Percentiles rank a stretch among this genome's conserved stretches.
Conservation (phyloP, 2,329 filamentous ascomycete genomes). For the Dothideomycetes sp. region DNA sequence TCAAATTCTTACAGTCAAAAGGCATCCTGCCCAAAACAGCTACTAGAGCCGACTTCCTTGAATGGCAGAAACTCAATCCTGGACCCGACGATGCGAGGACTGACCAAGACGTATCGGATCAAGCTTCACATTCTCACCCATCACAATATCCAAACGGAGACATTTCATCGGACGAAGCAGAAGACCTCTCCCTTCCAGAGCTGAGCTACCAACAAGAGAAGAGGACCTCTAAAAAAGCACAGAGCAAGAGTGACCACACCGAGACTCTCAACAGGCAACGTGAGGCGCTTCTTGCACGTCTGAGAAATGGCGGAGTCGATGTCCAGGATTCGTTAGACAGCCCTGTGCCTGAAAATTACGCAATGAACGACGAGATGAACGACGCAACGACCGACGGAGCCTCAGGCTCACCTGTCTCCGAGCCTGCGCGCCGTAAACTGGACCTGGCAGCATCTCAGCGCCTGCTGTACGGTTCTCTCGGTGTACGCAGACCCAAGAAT, state of each 20-base stretch:
- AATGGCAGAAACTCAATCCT: constrained; percentile 4
- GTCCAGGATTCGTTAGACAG: constrained; percentile 15
- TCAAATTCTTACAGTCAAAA: constrained; percentile 42
- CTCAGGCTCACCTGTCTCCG: neutral
- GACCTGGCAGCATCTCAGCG: constrained; percentile 54
- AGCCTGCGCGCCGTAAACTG: constrained; percentile 30
- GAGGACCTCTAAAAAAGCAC: constrained; percentile 3
- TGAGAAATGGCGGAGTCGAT: constrained; percentile 43
- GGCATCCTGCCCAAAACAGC: constrained; percentile 41
- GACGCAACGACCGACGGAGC: constrained; percentile 4
- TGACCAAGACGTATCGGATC: neutral
- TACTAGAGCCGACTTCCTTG: constrained; percentile 35
- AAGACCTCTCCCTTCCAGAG: constrained; percentile 7
- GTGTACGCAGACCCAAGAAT: constrained; percentile 55
- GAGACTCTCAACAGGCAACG: constrained; percentile 40
- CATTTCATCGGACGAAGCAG: neutral
- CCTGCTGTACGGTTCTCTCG: constrained; percentile 62
- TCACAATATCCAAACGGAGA: neutral
- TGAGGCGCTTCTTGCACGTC: constrained; percentile 39
- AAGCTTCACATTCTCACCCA: neutral
- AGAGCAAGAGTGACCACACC: constrained; percentile 16
- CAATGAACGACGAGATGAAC: neutral
- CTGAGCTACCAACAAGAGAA: constrained; percentile 11
- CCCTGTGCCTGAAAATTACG: constrained; percentile 1
- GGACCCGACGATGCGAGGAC: neutral